Evolutionary conservation across 139 green algal genomes (phyloP).

Genomic region (Trebouxia sp.): DNA sequence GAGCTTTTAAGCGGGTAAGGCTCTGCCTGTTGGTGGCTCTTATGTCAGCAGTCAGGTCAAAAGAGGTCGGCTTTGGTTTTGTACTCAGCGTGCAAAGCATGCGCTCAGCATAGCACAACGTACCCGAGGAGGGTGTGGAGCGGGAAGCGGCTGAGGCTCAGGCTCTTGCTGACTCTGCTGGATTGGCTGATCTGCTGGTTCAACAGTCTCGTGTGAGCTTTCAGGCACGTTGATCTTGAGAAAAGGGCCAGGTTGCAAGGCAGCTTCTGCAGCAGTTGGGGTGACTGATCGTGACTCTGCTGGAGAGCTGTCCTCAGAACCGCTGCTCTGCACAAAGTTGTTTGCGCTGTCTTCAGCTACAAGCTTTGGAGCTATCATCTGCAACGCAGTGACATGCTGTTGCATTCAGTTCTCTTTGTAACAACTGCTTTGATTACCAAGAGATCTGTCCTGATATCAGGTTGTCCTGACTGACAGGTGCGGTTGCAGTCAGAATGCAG

Average conservation of each 20-base stretch:
- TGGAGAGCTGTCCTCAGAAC: not conserved
- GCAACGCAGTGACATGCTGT: no score
- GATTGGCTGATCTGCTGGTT: not conserved
- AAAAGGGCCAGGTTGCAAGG: not conserved
- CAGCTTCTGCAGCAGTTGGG: not conserved
- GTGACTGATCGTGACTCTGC: not conserved
- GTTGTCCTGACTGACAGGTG: not conserved
- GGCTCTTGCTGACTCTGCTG: not conserved
- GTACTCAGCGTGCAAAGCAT: no score
- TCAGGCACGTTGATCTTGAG: not conserved
- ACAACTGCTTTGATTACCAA: no score
- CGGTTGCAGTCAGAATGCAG: no score
- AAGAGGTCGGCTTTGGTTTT: no score
- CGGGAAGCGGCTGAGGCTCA: not conserved
- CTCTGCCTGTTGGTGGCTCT: no score
- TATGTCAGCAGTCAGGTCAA: no score
- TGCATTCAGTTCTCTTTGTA: no score
- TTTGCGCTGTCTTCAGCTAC: conserved; percentile 14
- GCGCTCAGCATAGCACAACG: no score
- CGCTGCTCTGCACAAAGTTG: not conserved
- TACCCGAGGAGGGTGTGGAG: no score
- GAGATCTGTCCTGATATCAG: not conserved
- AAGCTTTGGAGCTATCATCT: not conserved
- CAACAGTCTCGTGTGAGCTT: not conserved
- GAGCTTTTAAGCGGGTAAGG: no score